Evolutionary conservation across 495 filamentous ascomycete genomes (phyloP).

Genomic region (Aspergillus ostianus): DNA sequence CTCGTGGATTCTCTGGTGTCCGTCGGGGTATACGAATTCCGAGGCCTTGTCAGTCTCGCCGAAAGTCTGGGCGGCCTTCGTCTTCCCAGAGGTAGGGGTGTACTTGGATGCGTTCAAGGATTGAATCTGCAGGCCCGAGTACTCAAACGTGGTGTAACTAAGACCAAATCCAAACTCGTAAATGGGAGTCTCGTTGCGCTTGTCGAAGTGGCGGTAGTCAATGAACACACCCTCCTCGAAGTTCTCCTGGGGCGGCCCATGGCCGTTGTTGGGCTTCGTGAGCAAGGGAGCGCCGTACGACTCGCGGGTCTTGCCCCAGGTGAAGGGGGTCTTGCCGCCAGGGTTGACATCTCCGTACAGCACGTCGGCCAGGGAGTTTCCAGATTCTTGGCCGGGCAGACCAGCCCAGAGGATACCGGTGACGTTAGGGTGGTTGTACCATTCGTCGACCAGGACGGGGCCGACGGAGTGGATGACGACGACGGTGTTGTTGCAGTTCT

Average conservation of each 20-base stretch:
- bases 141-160: conserved; percentile 83
- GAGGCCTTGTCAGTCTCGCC: conserved; percentile 63
- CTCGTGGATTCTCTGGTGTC: conserved; percentile 49
- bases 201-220: conserved; percentile 91
- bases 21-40: conserved; percentile 74
- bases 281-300: conserved; percentile 76
- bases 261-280: conserved; percentile 70
- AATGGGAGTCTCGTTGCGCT: conserved; percentile 65
- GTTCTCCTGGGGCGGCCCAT: conserved; percentile 70
- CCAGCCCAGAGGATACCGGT: conserved; percentile 95
- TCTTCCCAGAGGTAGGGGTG: conserved; percentile 64
- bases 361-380: conserved; percentile 86
- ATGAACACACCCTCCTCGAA: conserved; percentile 88
- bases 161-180: conserved; percentile 93
- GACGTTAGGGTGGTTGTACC: conserved; percentile 82
- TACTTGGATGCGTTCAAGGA: conserved; percentile 58
- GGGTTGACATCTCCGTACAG: conserved; percentile 90
- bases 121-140: conserved; percentile 68
- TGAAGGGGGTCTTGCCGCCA: conserved; percentile 82
- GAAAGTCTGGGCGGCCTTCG: conserved; percentile 63
- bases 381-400: conserved; percentile 87
- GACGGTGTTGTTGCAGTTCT: conserved; percentile 83
- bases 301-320: conserved; percentile 70
- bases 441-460: conserved; percentile 73
- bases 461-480: conserved; percentile 87